Conservation (phyloP, 1,284 basidiomycete genomes). For the Pterulicium gracile region DNA sequence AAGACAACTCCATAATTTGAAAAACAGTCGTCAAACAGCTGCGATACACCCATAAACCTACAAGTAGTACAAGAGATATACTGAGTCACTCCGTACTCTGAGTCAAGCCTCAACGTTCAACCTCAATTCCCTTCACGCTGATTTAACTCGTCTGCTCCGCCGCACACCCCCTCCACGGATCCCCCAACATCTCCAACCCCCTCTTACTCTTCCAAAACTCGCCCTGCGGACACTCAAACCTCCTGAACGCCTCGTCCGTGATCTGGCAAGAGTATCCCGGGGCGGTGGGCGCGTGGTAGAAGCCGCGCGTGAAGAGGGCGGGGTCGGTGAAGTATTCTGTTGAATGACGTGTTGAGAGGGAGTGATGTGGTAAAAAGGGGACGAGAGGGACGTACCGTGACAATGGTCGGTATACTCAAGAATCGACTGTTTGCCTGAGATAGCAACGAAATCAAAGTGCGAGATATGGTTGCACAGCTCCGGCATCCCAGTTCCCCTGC, state of each 20-base stretch:
- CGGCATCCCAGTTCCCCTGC: neutral
- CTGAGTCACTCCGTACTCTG: too few relatives aligned
- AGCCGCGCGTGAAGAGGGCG: neutral
- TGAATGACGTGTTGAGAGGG: neutral
- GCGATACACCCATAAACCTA: too few relatives aligned
- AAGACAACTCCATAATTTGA: too few relatives aligned
- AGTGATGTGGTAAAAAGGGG: too few relatives aligned
- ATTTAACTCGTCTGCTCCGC: neutral
- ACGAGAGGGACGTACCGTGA: neutral
- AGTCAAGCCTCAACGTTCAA: neutral
- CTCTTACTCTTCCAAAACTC: neutral
- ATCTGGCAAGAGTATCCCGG: neutral
- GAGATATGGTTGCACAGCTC: conserved; percentile 1
- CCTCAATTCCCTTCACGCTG: neutral
- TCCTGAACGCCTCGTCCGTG: neutral
- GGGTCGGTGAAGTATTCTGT: conserved; percentile 1
- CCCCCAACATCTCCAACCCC: neutral
- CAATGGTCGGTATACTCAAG: conserved; percentile 1
- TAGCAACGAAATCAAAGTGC: neutral
- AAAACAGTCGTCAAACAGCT: too few relatives aligned
- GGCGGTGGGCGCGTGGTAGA: neutral
- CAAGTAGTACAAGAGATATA: too few relatives aligned
- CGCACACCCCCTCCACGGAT: conserved; percentile 2
- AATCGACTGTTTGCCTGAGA: conserved; percentile 1
- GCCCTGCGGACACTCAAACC: conserved; percentile 1